Percentiles rank a stretch among this genome's conserved stretches.
phyloP scores from a whole-genome alignment of 257 asterid genomes.

The Capsicum baccatum region DNA sequence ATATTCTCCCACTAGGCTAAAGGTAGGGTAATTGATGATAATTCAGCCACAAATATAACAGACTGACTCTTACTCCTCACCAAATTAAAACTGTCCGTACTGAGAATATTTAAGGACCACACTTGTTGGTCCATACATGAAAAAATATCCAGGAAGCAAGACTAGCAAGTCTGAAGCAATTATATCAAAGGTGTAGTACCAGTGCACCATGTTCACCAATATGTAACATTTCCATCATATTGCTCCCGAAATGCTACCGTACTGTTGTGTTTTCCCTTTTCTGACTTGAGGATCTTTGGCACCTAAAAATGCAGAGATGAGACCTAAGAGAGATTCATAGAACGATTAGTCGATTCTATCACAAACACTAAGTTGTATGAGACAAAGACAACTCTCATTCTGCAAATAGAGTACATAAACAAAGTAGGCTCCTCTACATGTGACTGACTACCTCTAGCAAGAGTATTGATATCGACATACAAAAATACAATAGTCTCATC shows the following conservation, averaged over 20 bases:
- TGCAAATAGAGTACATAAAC: background rate
- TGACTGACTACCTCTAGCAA: background rate
- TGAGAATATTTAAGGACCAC: conserved; percentile 5
- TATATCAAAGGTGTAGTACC: background rate
- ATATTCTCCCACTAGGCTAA: background rate
- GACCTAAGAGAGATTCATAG: background rate
- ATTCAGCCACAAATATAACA: conserved; percentile 10
- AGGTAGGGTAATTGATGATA: background rate
- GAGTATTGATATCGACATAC: background rate
- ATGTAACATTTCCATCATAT: background rate
- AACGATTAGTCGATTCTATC: background rate
- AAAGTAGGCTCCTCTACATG: conserved; percentile 2
- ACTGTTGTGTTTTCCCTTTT: no score
- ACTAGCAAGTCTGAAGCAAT: background rate
- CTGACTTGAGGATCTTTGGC: background rate
- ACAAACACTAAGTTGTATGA: background rate
- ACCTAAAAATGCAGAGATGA: background rate
- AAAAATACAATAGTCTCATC: background rate
- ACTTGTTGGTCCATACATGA: background rate
- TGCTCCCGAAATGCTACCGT: background rate
- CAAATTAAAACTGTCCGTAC: background rate
- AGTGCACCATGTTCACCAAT: background rate
- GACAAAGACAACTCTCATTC: background rate
- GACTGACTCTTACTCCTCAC: background rate
- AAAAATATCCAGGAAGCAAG: background rate